Base-by-base conservation (phyloP, 768 basidiomycete genomes). In the Boletellus emodensis region DNA sequence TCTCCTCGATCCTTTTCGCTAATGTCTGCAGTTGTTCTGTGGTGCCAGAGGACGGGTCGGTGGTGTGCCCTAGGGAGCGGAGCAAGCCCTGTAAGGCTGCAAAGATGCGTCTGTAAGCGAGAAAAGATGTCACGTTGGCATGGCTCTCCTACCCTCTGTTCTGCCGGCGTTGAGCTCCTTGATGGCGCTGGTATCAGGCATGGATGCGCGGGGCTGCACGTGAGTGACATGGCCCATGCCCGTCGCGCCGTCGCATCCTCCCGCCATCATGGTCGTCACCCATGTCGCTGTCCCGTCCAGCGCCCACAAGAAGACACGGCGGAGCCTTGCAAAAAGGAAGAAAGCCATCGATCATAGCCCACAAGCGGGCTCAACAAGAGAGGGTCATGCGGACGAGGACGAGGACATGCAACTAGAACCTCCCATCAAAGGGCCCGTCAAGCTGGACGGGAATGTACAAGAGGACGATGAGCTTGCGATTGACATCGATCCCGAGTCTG, bases 381-480 rank as follows among this genome's bases (percentile, higher is more conserved):
- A 40, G 32, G 46, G 15, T 20, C 39, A 30, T 30, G 12, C 45
- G 30, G 58, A 61, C 50, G 54, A 59, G 12, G 72, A 72, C 53
- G 59, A 65, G 33, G 68, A 63, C 22, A 72, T 71, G 62, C 47
- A 61, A 51, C 34, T 49, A n/a, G 57, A 61, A 14, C 46, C 59
- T 54, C 51, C 54, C 40, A 28, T 32, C 20, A 33, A 50, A 26
- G 51, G 13, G 51, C 22, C 48, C 40, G 13, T 42, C 39, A 51
- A 40, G 28, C 40, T 49, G 4, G 44, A 42, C 13, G 20, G 32
- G n/a, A 39, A 53, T 34, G 36, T 38, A 3, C 73, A 70, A 15
- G 72, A 73, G 30, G 84, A 87, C 57, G 82, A 84, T 50, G 83
- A 80, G 38, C 67, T 87, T 28, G 75, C 83, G 67, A 84, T 87